Evolutionary conservation across 345 rosid species (phyloP).

Genomic region (Linum trigynum): DNA sequence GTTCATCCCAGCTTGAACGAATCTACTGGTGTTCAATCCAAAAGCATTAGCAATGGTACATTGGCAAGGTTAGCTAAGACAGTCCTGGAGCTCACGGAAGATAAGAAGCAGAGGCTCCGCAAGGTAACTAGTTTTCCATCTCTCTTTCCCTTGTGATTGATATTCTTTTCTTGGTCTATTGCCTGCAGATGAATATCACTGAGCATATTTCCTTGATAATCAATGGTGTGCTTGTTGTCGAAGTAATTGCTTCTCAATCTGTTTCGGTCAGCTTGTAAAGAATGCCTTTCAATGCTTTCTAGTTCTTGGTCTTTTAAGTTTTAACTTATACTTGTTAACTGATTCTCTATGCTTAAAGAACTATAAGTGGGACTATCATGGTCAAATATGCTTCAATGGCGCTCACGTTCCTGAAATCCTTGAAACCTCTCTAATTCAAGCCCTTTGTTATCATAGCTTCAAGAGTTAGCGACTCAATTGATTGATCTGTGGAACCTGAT

Average conservation of each 20-base stretch:
- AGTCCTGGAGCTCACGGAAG: conserved; percentile 66
- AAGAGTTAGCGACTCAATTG: conserved; percentile 80
- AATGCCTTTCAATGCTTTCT: not conserved
- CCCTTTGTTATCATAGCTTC: conserved; percentile 47
- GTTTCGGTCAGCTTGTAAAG: not conserved
- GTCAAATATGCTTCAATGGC: not conserved
- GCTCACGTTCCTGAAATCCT: too few relatives aligned
- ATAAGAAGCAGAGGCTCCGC: conserved; percentile 77
- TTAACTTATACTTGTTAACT: too few relatives aligned
- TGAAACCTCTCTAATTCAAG: not conserved
- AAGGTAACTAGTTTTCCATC: conserved; percentile 34
- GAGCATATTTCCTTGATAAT: not conserved
- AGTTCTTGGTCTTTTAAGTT: not conserved
- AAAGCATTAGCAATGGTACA: conserved; percentile 92
- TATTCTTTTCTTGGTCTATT: too few relatives aligned
- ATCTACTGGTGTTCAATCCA: conserved; percentile 46
- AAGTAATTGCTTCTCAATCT: not conserved
- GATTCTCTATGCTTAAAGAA: too few relatives aligned
- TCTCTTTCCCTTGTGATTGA: not conserved
- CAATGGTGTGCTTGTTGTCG: not conserved
- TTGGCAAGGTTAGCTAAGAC: conserved; percentile 69
- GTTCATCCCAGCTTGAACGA: conserved; percentile 97
- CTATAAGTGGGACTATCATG: not conserved
- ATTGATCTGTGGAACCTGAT: conserved; percentile 94
- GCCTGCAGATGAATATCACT: too few relatives aligned